A percentile compares a stretch with the other conserved stretches of the same genome.
Evolutionary conservation across 2,329 filamentous ascomycete genomes (phyloP).

Genomic region (Aspergillus bombycis): DNA sequence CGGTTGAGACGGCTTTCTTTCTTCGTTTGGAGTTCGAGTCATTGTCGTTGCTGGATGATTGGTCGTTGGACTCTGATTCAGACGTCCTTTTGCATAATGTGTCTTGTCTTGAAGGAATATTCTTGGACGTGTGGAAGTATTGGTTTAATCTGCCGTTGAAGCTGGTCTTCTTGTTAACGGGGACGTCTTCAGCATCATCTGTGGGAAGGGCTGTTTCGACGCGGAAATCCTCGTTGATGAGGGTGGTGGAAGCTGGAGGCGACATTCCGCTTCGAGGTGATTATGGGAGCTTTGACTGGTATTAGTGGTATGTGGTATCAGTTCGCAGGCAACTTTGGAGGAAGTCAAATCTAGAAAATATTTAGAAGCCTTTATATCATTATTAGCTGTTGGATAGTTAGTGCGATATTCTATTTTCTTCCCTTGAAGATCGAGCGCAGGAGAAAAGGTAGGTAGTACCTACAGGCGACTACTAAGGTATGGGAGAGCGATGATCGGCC

Average conservation of each 20-base stretch:
- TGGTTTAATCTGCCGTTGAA: slow-evolving; percentile 42
- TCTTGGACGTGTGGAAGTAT: slow-evolving; percentile 32
- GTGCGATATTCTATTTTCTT: neutral
- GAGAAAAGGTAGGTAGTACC: too few relatives aligned
- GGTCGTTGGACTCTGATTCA: neutral
- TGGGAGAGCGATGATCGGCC: neutral
- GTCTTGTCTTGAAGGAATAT: slow-evolving; percentile 5
- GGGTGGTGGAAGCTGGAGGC: neutral
- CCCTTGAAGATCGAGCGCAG: neutral
- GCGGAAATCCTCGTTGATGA: neutral
- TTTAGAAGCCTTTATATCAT: neutral
- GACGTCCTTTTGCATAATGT: slow-evolving; percentile 5
- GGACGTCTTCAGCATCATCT: slow-evolving; percentile 26
- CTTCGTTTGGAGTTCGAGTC: slow-evolving; percentile 19
- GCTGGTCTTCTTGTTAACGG: slow-evolving; percentile 37
- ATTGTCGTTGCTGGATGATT: slow-evolving; percentile 2
- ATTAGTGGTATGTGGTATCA: neutral
- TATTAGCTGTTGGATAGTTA: neutral
- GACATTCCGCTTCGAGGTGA: slow-evolving; percentile 5
- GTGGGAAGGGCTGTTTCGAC: neutral
- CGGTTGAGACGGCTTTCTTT: slow-evolving; percentile 4
- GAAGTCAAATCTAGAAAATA: neutral
- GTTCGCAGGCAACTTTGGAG: neutral
- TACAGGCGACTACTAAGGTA: neutral
- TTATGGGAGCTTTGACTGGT: neutral